phyloP scores from a whole-genome alignment of 495 filamentous ascomycete genomes.

The Aspergillus cristatus region DNA sequence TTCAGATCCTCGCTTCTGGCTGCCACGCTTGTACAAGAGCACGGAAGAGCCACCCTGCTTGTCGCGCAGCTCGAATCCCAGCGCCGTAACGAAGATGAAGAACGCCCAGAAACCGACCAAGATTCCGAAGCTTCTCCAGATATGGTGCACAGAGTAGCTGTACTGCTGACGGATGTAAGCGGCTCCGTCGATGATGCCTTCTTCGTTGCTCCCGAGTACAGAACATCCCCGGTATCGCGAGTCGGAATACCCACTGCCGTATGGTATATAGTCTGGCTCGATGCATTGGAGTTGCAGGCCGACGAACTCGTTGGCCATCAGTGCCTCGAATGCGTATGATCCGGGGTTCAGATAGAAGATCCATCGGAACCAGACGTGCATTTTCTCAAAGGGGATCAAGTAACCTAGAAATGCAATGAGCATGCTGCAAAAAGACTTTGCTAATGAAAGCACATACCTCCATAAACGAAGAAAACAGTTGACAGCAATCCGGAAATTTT shows the following conservation, averaged over 20 bases:
- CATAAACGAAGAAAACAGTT: conserved; percentile 71
- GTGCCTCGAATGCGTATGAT: conserved; percentile 74
- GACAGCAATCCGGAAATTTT: conserved; percentile 68
- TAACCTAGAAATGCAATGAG: conserved; percentile 69
- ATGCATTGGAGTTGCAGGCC: conserved; percentile 74
- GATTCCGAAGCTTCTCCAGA: conserved; percentile 79
- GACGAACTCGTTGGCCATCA: conserved; percentile 89
- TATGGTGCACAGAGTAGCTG: conserved; percentile 48
- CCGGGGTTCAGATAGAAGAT: conserved; percentile 82
- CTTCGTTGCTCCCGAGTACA: conserved; percentile 53
- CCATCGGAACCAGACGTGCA: conserved; percentile 84
- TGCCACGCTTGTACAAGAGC: conserved; percentile 51
- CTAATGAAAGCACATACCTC: conserved; percentile 47
- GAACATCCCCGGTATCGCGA: conserved; percentile 64
- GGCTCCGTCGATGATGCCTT: conserved; percentile 45
- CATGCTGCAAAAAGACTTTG: conserved; percentile 42
- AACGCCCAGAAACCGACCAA: conserved; percentile 64
- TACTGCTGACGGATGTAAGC: conserved; percentile 59
- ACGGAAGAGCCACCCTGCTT: conserved; percentile 54
- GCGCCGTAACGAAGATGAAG: conserved; percentile 58
- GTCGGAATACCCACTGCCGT: conserved; percentile 49
- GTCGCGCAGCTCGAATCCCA: conserved; percentile 54
- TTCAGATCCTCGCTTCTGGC: conserved; percentile 28
- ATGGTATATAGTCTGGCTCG: conserved; percentile 50
- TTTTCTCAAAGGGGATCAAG: conserved; percentile 61